A percentile compares a stretch with the other conserved stretches of the same genome.
These are phyloP conservation scores for Trichosporon sp. DNA, from an alignment of 1,284 basidiomycete species.

Conservation along the genomic window DNA sequence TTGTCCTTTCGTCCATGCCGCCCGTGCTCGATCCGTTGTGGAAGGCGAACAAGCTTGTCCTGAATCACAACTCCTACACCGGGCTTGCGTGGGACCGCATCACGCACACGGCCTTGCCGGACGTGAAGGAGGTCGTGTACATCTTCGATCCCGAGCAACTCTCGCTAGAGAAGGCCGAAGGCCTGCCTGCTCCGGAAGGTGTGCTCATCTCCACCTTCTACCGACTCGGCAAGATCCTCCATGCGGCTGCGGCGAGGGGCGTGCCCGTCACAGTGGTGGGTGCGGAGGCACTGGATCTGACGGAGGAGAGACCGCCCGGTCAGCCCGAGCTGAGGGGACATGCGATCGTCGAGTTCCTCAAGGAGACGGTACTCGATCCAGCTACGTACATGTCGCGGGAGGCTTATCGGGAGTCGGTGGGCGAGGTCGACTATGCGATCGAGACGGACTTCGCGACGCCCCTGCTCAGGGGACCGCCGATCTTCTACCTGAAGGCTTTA, in stretches of 20 bases:
- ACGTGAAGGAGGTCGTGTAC: neutral
- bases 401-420: neutral
- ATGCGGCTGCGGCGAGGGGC: slow-evolving; percentile 26
- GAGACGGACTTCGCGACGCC: slow-evolving; percentile 4
- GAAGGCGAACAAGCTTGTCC: slow-evolving; percentile 2
- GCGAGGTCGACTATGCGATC: slow-evolving; percentile 10
- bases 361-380: neutral
- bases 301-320: neutral
- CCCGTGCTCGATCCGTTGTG: neutral
- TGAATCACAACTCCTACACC: neutral
- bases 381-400: neutral
- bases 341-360: neutral
- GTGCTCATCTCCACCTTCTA: slow-evolving; percentile 27
- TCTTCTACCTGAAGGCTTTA: neutral
- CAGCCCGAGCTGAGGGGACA: neutral
- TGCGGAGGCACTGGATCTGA: neutral
- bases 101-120: neutral
- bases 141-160: neutral
- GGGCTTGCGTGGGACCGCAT: neutral
- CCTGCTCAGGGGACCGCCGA: neutral
- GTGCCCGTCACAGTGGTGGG: neutral
- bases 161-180: neutral
- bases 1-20: neutral
- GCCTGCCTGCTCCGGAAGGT: neutral
- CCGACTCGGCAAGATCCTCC: slow-evolving; percentile 34